Base-by-base conservation (phyloP, 495 filamentous ascomycete genomes). In the Polyplosphaeria fusca region DNA sequence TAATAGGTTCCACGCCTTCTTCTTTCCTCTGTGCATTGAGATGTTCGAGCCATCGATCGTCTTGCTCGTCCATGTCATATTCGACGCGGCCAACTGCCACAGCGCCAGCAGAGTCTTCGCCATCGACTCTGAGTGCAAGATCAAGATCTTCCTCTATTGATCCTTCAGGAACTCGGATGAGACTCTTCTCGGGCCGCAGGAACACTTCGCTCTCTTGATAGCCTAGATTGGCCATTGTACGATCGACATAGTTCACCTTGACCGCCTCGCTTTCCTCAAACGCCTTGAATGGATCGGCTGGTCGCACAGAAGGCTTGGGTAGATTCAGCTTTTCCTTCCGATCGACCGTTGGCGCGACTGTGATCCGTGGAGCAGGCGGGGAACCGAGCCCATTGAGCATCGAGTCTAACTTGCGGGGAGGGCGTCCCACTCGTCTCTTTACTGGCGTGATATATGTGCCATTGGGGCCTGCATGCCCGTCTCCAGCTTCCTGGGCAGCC, bases 11-110 rank as follows among this genome's bases (percentile, higher is more conserved):
- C 19, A 88, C 79, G 30, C 86, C 82, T 53, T 86, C 78, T 2
- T 77, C 74, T 65, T 84, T 85, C 30, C 94, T 81, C 54, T 86
- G 82, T 5, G 73, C 71, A 65, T 99, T 99, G 60, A 89, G 82
- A 38, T 81, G 81, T 52, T 94, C 86, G 22, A 99, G 76, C 93
- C 94, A 97, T 72, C 91, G 87, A 49, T 94, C 91, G 68, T 99
- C 93, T 67, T 99, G 93, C 71, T 97, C 93, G 66, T 99, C 93
- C 93, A 99, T 97, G 63, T 99, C 93, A 64, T 99, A 99, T 64
- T 99, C 93, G 37, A 96, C 93, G 27, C 89, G 82, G 35, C 89
- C 87, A 24, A 88, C 79, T 1, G 70, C 56, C 1, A 59, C 63
- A 5, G 53, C 43, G 35, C 74, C 66, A 60, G 81, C 80, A 4